Evolutionary conservation across 176 grass and related monocot species (phyloP).

Genomic region (Poa pratensis): DNA sequence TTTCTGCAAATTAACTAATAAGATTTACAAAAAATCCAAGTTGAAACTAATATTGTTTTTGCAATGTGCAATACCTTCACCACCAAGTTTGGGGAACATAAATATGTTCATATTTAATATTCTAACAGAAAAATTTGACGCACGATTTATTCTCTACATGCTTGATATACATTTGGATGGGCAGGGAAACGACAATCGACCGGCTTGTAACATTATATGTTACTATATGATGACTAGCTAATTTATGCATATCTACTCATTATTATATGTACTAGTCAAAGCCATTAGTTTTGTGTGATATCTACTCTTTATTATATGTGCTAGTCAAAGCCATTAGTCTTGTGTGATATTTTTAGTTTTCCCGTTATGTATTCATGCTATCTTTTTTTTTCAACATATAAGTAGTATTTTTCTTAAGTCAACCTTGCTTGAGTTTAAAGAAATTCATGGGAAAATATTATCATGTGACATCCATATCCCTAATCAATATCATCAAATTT

Average conservation of each 20-base stretch:
- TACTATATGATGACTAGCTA: neutral
- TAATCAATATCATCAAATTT: no score
- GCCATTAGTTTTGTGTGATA: neutral
- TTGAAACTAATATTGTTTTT: neutral
- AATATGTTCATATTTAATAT: neutral
- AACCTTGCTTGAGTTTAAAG: no score
- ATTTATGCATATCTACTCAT: neutral
- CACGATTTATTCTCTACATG: neutral
- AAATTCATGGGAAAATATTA: no score
- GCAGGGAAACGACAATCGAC: neutral
- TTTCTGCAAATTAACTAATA: no score
- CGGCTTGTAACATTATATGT: neutral
- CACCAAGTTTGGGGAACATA: neutral
- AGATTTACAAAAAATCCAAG: no score
- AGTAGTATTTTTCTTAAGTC: neutral
- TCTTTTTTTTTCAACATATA: neutral
- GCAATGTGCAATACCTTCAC: neutral
- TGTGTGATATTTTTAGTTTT: neutral
- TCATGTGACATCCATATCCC: no score
- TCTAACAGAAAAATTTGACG: no score
- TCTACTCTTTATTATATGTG: neutral
- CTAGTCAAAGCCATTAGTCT: neutral
- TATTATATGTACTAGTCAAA: neutral
- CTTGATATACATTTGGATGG: neutral
- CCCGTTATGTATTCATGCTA: neutral